Evolutionary conservation across 805 yeast genomes (phyloP).

Genomic region (Ogataea ramenticola): DNA sequence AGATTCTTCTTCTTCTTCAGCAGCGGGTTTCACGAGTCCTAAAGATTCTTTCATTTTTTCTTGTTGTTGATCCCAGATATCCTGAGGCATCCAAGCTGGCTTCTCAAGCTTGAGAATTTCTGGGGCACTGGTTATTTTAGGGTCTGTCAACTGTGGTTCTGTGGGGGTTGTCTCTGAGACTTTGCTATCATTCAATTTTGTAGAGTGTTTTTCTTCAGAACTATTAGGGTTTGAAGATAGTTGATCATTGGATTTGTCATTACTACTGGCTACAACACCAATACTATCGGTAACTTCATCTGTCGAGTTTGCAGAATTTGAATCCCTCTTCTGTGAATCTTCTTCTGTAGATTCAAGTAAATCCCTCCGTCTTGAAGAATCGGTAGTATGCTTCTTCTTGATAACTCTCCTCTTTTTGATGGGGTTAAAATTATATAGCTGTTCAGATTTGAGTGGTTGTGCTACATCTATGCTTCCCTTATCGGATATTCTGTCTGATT

Average conservation of each 20-base stretch:
- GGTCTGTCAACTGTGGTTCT: no score
- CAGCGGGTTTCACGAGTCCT: background rate
- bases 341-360: background rate
- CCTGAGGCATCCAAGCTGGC: slow-evolving; percentile 30
- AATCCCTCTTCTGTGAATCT: background rate
- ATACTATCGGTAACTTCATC: no score
- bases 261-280: no score
- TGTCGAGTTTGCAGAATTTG: no score
- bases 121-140: no score
- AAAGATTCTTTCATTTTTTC: slow-evolving; percentile 7
- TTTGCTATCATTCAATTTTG: no score
- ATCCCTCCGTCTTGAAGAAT: slow-evolving; percentile 9
- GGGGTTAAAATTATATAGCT: background rate
- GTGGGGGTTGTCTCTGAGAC: no score
- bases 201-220: no score
- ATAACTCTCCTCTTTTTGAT: slow-evolving; percentile 15
- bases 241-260: no score
- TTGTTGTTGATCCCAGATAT: slow-evolving; percentile 16
- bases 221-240: no score
- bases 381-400: slow-evolving; percentile 6
- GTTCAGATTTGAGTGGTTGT: background rate
- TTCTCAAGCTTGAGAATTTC: slow-evolving; percentile 3
- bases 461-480: background rate
- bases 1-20: slow-evolving; percentile 1
- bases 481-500: background rate